phyloP scores from a whole-genome alignment of 768 basidiomycete species.

The Tylopilus balloui region DNA sequence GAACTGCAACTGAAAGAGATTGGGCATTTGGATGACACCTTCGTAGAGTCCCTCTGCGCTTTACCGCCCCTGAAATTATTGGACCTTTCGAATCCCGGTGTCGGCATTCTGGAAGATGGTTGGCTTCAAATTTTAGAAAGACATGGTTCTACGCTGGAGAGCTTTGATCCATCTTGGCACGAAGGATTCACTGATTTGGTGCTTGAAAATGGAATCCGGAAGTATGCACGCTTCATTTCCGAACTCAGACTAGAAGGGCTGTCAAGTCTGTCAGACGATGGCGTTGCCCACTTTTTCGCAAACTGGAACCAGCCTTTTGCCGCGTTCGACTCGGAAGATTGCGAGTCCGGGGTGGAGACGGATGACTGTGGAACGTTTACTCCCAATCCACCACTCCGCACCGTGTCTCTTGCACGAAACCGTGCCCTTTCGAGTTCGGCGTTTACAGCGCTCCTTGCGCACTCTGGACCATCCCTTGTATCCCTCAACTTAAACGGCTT shows the following conservation, averaged over 20 bases:
- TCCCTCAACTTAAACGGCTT: conserved; percentile 74
- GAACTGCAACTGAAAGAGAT: conserved; percentile 78
- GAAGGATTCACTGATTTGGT: conserved; percentile 54
- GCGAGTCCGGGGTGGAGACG: conserved; percentile 18
- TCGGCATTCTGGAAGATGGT: conserved; percentile 52
- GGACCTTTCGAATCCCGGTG: conserved; percentile 62
- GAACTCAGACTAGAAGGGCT: conserved; percentile 54
- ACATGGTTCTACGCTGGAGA: conserved; percentile 52
- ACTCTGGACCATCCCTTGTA: conserved; percentile 58
- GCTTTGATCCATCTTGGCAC: conserved; percentile 73
- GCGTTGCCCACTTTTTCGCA: conserved; percentile 65
- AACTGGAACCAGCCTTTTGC: conserved; percentile 38
- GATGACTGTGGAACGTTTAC: conserved; percentile 12
- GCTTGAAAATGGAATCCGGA: conserved; percentile 55
- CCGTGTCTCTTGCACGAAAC: conserved; percentile 63
- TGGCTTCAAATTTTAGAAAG: conserved; percentile 50
- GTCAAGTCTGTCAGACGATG: conserved; percentile 62
- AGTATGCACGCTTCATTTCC: conserved; percentile 43
- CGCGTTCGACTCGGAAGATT: conserved; percentile 8
- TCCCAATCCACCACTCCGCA: conserved; percentile 44
- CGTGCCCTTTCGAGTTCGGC: conserved; percentile 47
- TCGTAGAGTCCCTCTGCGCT: conserved; percentile 47
- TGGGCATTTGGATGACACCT: conserved; percentile 63
- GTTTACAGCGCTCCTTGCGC: conserved; percentile 57
- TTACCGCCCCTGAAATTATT: conserved; percentile 46